Evolutionary conservation across 1,284 basidiomycete species (phyloP).

Genomic region (Flammula alnicola): DNA sequence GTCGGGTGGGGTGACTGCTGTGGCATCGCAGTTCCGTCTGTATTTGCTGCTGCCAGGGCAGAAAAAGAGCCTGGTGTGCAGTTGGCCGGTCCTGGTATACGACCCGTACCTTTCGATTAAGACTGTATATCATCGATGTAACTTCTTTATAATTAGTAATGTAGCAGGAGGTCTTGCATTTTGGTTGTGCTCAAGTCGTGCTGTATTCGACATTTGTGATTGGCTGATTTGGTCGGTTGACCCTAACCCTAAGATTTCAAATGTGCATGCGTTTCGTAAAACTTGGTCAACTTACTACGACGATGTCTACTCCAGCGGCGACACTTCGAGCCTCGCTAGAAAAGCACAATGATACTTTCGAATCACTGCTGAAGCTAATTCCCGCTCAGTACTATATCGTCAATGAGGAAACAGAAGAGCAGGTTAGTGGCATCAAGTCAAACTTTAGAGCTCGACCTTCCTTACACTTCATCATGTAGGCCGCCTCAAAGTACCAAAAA

Average conservation of each 20-base stretch:
- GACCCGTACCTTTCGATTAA: slow-evolving; percentile 86
- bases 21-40: slow-evolving; percentile 87
- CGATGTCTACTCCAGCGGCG: slow-evolving; percentile 55
- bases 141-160: too few relatives aligned
- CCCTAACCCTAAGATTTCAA: slow-evolving; percentile 6
- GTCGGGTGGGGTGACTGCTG: slow-evolving; percentile 93
- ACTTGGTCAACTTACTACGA: slow-evolving; percentile 1
- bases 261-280: background rate
- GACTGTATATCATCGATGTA: background rate
- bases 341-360: slow-evolving; percentile 83
- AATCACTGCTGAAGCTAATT: slow-evolving; percentile 80
- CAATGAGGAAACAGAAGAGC: slow-evolving; percentile 70
- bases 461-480: slow-evolving; percentile 30
- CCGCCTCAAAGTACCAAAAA: slow-evolving; percentile 82
- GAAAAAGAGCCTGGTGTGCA: slow-evolving; percentile 37
- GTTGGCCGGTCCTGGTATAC: slow-evolving; percentile 64
- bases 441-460: background rate
- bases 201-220: too few relatives aligned
- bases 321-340: slow-evolving; percentile 73
- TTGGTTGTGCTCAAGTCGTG: too few relatives aligned
- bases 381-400: slow-evolving; percentile 88
- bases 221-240: background rate
- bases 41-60: slow-evolving; percentile 75
- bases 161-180: too few relatives aligned
- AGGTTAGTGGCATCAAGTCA: slow-evolving; percentile 43